phyloP scores from a whole-genome alignment of 164 flowering plant genomes.

The Saururus chinensis region DNA sequence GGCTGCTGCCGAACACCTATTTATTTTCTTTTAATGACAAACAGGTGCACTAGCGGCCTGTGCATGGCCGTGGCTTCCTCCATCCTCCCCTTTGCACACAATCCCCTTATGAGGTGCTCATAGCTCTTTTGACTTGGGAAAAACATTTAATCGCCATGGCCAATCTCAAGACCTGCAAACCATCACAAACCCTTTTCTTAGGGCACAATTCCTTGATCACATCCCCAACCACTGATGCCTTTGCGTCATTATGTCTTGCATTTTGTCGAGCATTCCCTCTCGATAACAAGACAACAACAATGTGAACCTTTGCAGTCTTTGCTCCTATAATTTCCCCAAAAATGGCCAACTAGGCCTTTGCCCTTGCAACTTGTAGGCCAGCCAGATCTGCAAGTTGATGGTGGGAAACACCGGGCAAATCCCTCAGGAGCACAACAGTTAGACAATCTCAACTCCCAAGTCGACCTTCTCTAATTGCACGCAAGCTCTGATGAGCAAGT shows the following conservation, averaged over 20 bases:
- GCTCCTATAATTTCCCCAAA: constrained; percentile 31
- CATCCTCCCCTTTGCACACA: no score
- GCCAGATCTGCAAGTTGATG: no score
- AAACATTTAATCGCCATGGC: constrained; percentile 21
- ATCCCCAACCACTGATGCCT: no score
- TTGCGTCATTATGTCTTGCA: constrained; percentile 40
- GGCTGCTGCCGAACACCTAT: no score
- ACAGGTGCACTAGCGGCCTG: no score
- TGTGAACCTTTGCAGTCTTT: constrained; percentile 13
- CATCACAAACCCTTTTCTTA: constrained; percentile 30
- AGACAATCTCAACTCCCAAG: constrained; percentile 34
- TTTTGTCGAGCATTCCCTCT: constrained; percentile 43
- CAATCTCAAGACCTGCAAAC: constrained; percentile 28
- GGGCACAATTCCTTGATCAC: constrained; percentile 36
- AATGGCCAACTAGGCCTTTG: constrained; percentile 28
- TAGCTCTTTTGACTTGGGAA: constrained; percentile 20
- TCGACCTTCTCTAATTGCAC: constrained; percentile 42
- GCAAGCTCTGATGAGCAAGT: constrained; percentile 49
- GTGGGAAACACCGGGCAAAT: constrained; percentile 33
- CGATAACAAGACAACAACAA: constrained; percentile 48
- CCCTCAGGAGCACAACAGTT: constrained; percentile 37
- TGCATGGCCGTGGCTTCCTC: no score
- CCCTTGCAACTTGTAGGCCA: no score
- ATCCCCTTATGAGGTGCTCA: no score
- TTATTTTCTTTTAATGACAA: no score